Base-by-base conservation (phyloP, 106 monocot genomes). In the Dioscorea dumetorum region DNA sequence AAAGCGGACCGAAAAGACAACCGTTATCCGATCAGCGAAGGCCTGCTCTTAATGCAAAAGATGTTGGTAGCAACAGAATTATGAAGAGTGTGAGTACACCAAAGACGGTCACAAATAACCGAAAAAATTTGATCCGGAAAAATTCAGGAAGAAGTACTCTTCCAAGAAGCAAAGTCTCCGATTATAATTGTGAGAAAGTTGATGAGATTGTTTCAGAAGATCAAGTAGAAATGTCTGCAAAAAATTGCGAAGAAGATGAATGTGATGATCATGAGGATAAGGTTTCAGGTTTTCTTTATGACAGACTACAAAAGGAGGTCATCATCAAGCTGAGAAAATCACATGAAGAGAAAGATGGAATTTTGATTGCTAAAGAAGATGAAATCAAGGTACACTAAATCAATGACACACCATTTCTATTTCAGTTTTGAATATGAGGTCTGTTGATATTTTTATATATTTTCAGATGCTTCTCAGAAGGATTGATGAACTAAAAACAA, bases 271-370 rank as follows among this genome's bases (percentile, higher is more conserved):
- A n/a, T 56, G 57, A 84, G 33, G 81, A 81, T 66, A 24, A 69
- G 68, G 78, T 81, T 24, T 85, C 85, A 14, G 81, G 81, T 60
- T 72, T 78, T 32, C 72, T 81, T 22, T 81, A 78, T 72, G 81
- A 85, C 32, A 78, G 61, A 68, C 59, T 85, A 48, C 81, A 85
- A 24, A 79, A 73, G 58, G 86, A 82, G 59, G n/a, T n/a, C n/a
- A 48, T 82, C 4, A 72, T 86, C 31, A 64, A 19, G 12, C 58
- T 62, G 8, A 81, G 82, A 70, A 78, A 79, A 76, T 73, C 62
- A 54, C 62, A 73, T 18, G 73, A 76, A 63, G 58, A 76, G 31
- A 86, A 79, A 63, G 70, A 76, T 16, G 69, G 50, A 4, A 0
- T 56, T 0, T 58, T 86, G 66, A 82, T 28, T 59, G 56, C 62